phyloP scores from a whole-genome alignment of 2,329 filamentous ascomycete species.

The Emericellopsis atlantica region DNA sequence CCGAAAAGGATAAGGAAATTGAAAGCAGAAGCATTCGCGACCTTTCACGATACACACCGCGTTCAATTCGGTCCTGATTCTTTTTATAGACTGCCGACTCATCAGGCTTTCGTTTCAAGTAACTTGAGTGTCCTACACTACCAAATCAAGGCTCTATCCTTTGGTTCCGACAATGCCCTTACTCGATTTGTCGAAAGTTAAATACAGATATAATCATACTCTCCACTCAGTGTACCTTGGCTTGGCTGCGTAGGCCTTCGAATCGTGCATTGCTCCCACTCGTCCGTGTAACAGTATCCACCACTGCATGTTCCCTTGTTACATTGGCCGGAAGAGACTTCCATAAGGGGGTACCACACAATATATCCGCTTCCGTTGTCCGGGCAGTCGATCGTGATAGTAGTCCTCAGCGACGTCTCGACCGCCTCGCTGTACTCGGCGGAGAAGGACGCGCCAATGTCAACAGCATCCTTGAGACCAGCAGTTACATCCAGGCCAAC shows the following conservation, averaged over 20 bases:
- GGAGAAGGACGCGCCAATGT: neutral
- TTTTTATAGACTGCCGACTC: no score
- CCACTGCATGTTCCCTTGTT: constrained; percentile 1
- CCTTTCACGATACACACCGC: no score
- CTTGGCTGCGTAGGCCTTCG: neutral
- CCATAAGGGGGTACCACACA: constrained; percentile 1
- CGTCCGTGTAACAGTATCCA: neutral
- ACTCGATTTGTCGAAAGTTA: neutral
- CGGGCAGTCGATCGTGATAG: neutral
- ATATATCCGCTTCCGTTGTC: neutral
- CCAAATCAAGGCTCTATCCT: no score
- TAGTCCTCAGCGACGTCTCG: neutral
- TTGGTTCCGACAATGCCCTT: no score
- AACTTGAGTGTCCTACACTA: no score
- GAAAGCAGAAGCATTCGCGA: no score
- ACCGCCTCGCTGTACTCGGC: neutral
- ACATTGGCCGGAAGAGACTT: constrained; percentile 1
- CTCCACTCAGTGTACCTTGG: neutral
- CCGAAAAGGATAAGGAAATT: no score
- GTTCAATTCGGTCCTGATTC: no score
- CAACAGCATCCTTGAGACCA: neutral
- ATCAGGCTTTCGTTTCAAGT: no score
- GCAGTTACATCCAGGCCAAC: neutral
- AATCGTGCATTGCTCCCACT: neutral
- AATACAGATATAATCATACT: neutral